Percentiles rank a stretch among this genome's conserved stretches.
Evolutionary conservation across 2,329 filamentous ascomycete species (phyloP).

Genomic region (Penicillium sp.): DNA sequence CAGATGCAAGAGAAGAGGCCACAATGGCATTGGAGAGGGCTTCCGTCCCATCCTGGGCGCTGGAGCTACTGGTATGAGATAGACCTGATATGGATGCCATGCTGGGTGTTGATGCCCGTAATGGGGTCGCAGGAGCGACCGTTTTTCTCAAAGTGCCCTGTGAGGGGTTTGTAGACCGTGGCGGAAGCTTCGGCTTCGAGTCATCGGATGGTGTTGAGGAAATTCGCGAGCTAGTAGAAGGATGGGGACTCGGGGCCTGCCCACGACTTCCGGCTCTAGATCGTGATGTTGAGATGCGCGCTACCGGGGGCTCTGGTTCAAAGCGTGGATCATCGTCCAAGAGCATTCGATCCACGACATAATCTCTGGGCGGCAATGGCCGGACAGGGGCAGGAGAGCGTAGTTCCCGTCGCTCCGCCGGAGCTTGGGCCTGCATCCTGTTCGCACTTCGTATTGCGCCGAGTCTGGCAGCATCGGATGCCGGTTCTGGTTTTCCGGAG

Average conservation of each 20-base stretch:
- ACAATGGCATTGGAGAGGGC: slow-evolving; percentile 48
- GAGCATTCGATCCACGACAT: slow-evolving; percentile 10
- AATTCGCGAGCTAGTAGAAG: slow-evolving; percentile 14
- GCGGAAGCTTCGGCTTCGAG: slow-evolving; percentile 26
- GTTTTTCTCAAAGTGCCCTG: slow-evolving; percentile 11
- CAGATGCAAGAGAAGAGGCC: slow-evolving; percentile 47
- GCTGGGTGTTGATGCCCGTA: slow-evolving; percentile 26
- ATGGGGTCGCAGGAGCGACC: slow-evolving; percentile 8
- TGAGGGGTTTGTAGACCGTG: slow-evolving; percentile 17
- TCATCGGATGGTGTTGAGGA: slow-evolving; percentile 17
- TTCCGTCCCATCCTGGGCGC: slow-evolving; percentile 27
- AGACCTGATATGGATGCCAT: slow-evolving; percentile 25
- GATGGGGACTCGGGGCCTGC: slow-evolving; percentile 11
- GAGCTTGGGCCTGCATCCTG: slow-evolving; percentile 13
- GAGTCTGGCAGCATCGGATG: slow-evolving; percentile 12
- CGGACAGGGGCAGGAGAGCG: slow-evolving; percentile 27
- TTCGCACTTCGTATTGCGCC: slow-evolving; percentile 20
- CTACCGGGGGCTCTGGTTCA: slow-evolving; percentile 6
- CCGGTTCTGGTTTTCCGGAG: slow-evolving; percentile 15
- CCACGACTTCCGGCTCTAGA: slow-evolving; percentile 11
- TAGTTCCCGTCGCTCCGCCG: slow-evolving; percentile 17
- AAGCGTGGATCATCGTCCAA: slow-evolving; percentile 8
- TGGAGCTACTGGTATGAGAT: slow-evolving; percentile 28
- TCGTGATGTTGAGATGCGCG: slow-evolving; percentile 9
- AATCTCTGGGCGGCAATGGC: slow-evolving; percentile 4